phyloP scores from a whole-genome alignment of 2,329 filamentous ascomycete genomes.

The Cladophialophora psammophila region DNA sequence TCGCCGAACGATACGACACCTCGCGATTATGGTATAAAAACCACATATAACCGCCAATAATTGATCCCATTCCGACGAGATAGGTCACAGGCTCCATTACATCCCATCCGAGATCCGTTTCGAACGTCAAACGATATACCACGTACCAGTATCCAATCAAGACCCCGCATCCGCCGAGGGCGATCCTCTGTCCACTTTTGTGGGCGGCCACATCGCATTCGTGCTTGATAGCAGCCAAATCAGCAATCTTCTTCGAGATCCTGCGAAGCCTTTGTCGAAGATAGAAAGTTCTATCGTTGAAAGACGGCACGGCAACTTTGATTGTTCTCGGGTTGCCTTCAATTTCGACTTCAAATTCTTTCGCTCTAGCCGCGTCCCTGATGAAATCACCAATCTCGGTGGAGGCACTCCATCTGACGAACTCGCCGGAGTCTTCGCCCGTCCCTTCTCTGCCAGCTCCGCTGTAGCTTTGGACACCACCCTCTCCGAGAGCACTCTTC shows the following conservation, averaged over 20 bases:
- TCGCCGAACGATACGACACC: constrained; percentile 82
- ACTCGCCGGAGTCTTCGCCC: constrained; percentile 59
- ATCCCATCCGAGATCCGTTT: constrained; percentile 85
- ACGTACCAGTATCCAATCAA: constrained; percentile 80
- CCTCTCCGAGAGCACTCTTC: constrained; percentile 58
- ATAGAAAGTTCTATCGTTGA: constrained; percentile 90
- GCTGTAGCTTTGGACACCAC: constrained; percentile 73
- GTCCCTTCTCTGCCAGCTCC: constrained; percentile 70
- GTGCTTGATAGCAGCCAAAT: constrained; percentile 75
- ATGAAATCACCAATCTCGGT: constrained; percentile 96
- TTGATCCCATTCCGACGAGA: constrained; percentile 71
- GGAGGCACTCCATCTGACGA: constrained; percentile 86
- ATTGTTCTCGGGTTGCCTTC: constrained; percentile 74
- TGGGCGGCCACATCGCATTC: constrained; percentile 83
- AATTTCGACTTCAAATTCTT: constrained; percentile 84
- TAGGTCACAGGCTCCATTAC: constrained; percentile 68
- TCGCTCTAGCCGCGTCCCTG: constrained; percentile 81
- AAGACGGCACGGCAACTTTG: constrained; percentile 81
- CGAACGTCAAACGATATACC: constrained; percentile 73
- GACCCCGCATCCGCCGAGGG: constrained; percentile 77
- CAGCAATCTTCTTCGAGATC: constrained; percentile 71
- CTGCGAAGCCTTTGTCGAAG: constrained; percentile 78
- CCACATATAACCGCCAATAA: constrained; percentile 92
- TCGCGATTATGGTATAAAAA: constrained; percentile 92
- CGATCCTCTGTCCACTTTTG: constrained; percentile 77